phyloP scores from a whole-genome alignment of 345 rosid species.

The Noccaea bulbosa region DNA sequence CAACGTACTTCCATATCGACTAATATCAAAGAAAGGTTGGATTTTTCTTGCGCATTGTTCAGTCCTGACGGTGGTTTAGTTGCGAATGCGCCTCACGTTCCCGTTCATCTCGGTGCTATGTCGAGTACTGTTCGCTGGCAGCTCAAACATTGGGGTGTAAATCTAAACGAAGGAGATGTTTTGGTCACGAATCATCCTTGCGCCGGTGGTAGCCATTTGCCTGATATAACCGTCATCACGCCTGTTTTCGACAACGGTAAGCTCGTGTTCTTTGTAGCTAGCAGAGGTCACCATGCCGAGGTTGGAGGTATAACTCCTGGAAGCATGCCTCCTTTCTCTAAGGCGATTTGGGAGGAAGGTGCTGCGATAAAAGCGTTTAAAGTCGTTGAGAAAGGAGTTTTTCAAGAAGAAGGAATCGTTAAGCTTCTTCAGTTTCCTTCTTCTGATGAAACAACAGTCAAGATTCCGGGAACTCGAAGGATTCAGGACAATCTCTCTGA shows the following conservation, averaged over 20 bases:
- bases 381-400: constrained; percentile 80
- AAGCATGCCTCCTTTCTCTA: constrained; percentile 99
- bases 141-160: constrained; percentile 74
- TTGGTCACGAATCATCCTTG: constrained; percentile 93
- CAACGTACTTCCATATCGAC: constrained; percentile 99
- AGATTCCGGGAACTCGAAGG: constrained; percentile 83
- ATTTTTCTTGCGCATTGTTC: constrained; percentile 96
- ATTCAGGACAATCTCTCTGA: constrained; percentile 93
- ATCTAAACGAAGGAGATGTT: constrained; percentile 88
- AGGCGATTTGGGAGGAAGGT: constrained; percentile 96
- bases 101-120: constrained; percentile 98
- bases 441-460: constrained; percentile 53
- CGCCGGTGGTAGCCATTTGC: constrained; percentile 97
- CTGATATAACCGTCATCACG: constrained; percentile 92
- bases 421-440: constrained; percentile 71
- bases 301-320: constrained; percentile 99
- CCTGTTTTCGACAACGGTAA: constrained; percentile 79
- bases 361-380: constrained; percentile 96
- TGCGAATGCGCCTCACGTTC: constrained; percentile 98
- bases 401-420: constrained; percentile 88
- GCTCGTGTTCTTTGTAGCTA: constrained; percentile 96
- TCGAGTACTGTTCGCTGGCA: constrained; percentile 95
- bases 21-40: constrained; percentile 90
- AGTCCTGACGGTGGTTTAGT: constrained; percentile 94
- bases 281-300: constrained; percentile 99